Conservation (phyloP, 1,284 basidiomycete species). For the Marasmius oreades region DNA sequence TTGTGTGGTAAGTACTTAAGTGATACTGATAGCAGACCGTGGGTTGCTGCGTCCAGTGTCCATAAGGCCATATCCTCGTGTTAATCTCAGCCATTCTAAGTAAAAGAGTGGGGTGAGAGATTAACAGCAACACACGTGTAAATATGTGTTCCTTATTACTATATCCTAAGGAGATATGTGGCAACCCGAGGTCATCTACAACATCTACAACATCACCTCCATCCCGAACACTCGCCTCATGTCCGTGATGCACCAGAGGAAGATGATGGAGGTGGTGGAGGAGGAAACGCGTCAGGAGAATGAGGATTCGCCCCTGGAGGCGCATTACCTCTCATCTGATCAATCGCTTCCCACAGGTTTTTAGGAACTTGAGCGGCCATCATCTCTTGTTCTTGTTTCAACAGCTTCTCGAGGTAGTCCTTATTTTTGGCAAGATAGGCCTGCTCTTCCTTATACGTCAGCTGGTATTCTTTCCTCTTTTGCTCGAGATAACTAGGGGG, state of each 20-base stretch:
- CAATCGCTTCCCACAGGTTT: constrained; percentile 43
- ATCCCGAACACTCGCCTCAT: not conserved
- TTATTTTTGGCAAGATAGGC: constrained; percentile 84
- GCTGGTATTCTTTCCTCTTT: constrained; percentile 85
- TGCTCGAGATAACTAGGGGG: constrained; percentile 88
- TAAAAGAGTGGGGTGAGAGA: not conserved
- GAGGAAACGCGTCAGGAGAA: not conserved
- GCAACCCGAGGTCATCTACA: not conserved
- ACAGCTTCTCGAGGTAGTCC: constrained; percentile 72
- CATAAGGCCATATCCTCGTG: too few species aligned
- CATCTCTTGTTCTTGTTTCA: constrained; percentile 82
- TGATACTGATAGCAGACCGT: too few species aligned
- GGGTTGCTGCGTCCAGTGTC: too few species aligned
- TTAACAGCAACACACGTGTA: not conserved
- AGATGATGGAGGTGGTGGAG: not conserved
- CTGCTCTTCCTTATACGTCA: constrained; percentile 82
- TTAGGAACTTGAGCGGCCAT: constrained; percentile 47
- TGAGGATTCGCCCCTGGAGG: not conserved
- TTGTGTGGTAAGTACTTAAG: too few species aligned
- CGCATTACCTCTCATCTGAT: constrained; percentile 31
- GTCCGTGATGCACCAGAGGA: not conserved
- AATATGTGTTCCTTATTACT: not conserved
- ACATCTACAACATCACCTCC: not conserved
- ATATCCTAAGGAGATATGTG: not conserved
- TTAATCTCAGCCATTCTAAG: too few species aligned